Evolutionary conservation across 495 filamentous ascomycete species (phyloP), one percentile per base, ranked within the genome.

Genomic region (Bombardia bombarda): DNA sequence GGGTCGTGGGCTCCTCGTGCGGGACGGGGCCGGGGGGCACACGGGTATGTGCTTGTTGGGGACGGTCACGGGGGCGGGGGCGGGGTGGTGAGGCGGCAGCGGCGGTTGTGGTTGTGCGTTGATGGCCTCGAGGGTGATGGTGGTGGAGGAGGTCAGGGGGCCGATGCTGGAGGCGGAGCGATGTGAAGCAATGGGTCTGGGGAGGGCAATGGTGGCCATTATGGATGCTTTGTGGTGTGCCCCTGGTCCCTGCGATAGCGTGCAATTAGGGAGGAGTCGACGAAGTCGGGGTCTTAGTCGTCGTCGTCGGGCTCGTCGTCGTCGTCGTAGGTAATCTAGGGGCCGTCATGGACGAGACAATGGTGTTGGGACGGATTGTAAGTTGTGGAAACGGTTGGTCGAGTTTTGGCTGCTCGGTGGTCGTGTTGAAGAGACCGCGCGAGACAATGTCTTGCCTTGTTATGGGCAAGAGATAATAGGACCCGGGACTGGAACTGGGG

Each of bases 31-130:
- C 86, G 7, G 89, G 77, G 88, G 83, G 55, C 87, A 90, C 38
- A 82, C 70, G 7, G 88, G 86, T 12, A 96, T 66, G 63, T 94
- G 87, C 58, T 93, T 95, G 65, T 95, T 95, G 7, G 92, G 90
- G 18, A 96, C 74, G 10, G 86, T 75, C 9, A 60, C 56, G 9
- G 70, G 68, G n/a, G n/a, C n/a, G n/a, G n/a, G n/a, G n/a, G n/a
- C n/a, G n/a, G n/a, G n/a, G n/a, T n/a, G n/a, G n/a, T n/a, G n/a
- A 32, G 61, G 56, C 31, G 33, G 21, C 9, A 24, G 23, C 14
- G 42, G 22, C 32, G 42, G 64, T 21, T 67, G 56, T 40, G 62
- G 53, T 33, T 67, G 65, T 17, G 59, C 39, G 35, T 58, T 65
- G 58, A 72, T 62, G 43, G 55, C 45, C 46, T 78, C 59, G 62